These are phyloP conservation scores for Lepraria neglecta DNA, from an alignment of 495 filamentous ascomycete species.

Conservation along the genomic window DNA sequence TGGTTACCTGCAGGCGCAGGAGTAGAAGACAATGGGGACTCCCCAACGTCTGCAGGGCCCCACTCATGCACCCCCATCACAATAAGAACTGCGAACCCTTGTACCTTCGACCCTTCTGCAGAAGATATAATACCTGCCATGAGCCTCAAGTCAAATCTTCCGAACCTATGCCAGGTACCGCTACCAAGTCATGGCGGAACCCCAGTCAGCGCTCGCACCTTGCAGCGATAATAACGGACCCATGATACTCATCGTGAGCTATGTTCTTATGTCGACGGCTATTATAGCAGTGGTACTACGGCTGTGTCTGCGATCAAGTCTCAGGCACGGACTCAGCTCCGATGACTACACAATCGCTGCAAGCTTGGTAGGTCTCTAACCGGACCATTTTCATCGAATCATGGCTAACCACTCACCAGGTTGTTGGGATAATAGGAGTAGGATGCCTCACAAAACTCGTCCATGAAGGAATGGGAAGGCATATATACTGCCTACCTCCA, in stretches of 20 bases:
- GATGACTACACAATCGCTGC: conserved; percentile 27
- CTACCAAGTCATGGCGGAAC: conserved; percentile 17
- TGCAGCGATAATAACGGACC: conserved; percentile 25
- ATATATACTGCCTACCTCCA: conserved; percentile 24
- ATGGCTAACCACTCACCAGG: conserved; percentile 13
- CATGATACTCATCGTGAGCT: conserved; percentile 22
- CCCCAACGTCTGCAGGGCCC: neutral
- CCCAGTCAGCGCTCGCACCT: conserved; percentile 6
- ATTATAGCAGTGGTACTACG: conserved; percentile 22
- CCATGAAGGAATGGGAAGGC: conserved; percentile 22
- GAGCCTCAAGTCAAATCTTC: neutral
- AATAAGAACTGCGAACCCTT: neutral
- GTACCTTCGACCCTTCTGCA: neutral
- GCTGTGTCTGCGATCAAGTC: conserved; percentile 22
- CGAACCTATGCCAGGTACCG: neutral
- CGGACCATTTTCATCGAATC: neutral
- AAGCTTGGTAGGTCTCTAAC: conserved; percentile 23
- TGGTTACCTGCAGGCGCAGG: conserved; percentile 13
- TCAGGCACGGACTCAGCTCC: conserved; percentile 18
- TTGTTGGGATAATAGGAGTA: conserved; percentile 20
- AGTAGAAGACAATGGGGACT: neutral
- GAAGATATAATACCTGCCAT: neutral
- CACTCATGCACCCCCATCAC: neutral
- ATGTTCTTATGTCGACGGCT: conserved; percentile 14
- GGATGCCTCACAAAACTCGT: conserved; percentile 22